Conservation (phyloP, 345 rosid species). For the Anacardium occidentale region DNA sequence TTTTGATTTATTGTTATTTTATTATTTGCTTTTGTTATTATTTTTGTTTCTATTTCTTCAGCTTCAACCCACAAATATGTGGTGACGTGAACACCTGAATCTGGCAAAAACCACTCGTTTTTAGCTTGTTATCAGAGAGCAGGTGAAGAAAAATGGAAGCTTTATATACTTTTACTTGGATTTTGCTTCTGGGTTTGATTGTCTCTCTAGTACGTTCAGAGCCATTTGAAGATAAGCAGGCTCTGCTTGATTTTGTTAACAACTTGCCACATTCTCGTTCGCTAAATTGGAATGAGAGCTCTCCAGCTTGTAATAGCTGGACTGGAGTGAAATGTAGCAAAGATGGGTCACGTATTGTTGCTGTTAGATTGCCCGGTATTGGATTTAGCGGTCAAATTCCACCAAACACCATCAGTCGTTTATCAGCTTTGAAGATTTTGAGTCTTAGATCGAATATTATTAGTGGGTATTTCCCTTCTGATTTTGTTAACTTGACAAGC, state of each 20-base stretch:
- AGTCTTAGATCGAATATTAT: constrained; percentile 81
- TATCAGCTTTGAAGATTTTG: constrained; percentile 64
- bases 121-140: constrained; percentile 27
- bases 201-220: constrained; percentile 40
- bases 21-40: constrained; percentile 5
- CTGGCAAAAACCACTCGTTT: constrained; percentile 57
- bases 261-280: constrained; percentile 49
- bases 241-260: constrained; percentile 63
- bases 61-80: constrained; percentile 19
- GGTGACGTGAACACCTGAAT: not conserved
- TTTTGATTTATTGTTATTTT: constrained; percentile 14
- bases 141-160: constrained; percentile 26
- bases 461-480: constrained; percentile 63
- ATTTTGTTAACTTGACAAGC: constrained; percentile 58
- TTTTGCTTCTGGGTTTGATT: constrained; percentile 37
- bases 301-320: constrained; percentile 61
- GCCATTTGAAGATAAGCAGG: constrained; percentile 65
- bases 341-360: constrained; percentile 47
- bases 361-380: constrained; percentile 82
- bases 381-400: constrained; percentile 77
- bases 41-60: constrained; percentile 16
- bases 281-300: constrained; percentile 59
- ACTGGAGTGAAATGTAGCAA: constrained; percentile 67
- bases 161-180: constrained; percentile 33
- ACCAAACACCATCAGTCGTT: constrained; percentile 65